Evolutionary conservation across 2,329 filamentous ascomycete species (phyloP), one percentile per base, ranked within the genome.

Genomic region (Aspergillus floridensis): DNA sequence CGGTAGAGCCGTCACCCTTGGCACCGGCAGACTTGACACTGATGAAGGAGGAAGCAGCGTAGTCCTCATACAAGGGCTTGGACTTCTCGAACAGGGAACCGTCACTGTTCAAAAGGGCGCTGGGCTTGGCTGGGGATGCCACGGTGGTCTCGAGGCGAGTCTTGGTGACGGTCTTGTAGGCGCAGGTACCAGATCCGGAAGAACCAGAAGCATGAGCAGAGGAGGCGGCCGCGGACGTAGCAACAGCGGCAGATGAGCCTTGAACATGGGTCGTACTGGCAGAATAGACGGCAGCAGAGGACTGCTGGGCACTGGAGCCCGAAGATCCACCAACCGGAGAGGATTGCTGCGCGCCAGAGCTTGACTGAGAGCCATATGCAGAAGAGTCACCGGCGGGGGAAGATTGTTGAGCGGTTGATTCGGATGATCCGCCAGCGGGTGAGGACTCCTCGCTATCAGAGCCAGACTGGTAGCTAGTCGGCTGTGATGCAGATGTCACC

Each of bases 11-110:
- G 70, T 99, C 93, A 70, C 95, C 95, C 78, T 87, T 91, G 69
- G 92, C 93, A 59, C 95, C 93, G 53, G 84, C 82, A 50, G 85
- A 81, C 79, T 93, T 96, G 79, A 95, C 89, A 66, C 90, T 93
- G 68, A 96, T 78, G 71, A 99, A 96, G 35, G 84, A 84, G 60
- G 81, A 83, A n/a, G 82, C 84, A 3, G 86, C 76, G 2, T 91
- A 77, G 47, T 80, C 79, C 71, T 90, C 85, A 72, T 98, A 99
- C 74, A 96, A 91, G 14, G 95, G 95, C 83, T 95, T 96, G 74
- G 87, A 89, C 66, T 90, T 89, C 64, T 92, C 89, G 72, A 93
- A 92, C 68, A 97, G 81, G 41, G 84, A 87, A 65, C 90, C 91
- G 24, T 81, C 75, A 44, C 76, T 74, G 63, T 86, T 81, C 44